Evolutionary conservation across 2,329 filamentous ascomycete genomes (phyloP).

Genomic region (Phialophora tarda): DNA sequence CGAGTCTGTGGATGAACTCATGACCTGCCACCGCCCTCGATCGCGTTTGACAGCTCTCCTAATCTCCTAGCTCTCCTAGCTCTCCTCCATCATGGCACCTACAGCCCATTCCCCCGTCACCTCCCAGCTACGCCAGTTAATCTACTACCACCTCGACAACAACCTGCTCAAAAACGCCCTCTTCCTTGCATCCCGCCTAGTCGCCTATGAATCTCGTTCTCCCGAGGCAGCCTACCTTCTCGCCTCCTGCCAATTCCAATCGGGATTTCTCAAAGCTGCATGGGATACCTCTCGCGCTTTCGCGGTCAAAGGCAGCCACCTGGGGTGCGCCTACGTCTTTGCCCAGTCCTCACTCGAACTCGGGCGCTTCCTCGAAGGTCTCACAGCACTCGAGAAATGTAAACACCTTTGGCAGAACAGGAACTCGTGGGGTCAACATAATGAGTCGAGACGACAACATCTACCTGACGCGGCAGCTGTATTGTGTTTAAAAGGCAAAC

Average conservation of each 20-base stretch:
- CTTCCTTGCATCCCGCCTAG: constrained; percentile 87
- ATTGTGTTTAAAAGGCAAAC: constrained; percentile 82
- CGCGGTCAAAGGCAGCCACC: constrained; percentile 72
- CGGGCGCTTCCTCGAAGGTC: constrained; percentile 79
- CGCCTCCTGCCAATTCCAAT: constrained; percentile 80
- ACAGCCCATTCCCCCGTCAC: constrained; percentile 57
- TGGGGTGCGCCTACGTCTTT: constrained; percentile 90
- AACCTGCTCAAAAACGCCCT: constrained; percentile 86
- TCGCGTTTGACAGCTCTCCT: neutral
- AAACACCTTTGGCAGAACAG: constrained; percentile 75
- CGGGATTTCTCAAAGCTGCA: constrained; percentile 82
- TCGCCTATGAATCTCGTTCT: constrained; percentile 80
- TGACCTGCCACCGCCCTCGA: constrained; percentile 18
- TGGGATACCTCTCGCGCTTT: constrained; percentile 79
- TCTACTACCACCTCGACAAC: constrained; percentile 84
- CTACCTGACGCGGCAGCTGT: constrained; percentile 83
- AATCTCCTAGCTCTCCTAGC: neutral
- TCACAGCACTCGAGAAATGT: constrained; percentile 81
- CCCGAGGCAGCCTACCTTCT: constrained; percentile 82
- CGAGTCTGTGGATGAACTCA: constrained; percentile 16
- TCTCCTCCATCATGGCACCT: constrained; percentile 58
- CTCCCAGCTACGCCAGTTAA: constrained; percentile 67
- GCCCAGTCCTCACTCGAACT: constrained; percentile 85
- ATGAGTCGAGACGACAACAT: constrained; percentile 73
- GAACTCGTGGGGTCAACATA: constrained; percentile 81